Conservation (phyloP, 2,329 filamentous ascomycete species). For the Epichloe bromicola region DNA sequence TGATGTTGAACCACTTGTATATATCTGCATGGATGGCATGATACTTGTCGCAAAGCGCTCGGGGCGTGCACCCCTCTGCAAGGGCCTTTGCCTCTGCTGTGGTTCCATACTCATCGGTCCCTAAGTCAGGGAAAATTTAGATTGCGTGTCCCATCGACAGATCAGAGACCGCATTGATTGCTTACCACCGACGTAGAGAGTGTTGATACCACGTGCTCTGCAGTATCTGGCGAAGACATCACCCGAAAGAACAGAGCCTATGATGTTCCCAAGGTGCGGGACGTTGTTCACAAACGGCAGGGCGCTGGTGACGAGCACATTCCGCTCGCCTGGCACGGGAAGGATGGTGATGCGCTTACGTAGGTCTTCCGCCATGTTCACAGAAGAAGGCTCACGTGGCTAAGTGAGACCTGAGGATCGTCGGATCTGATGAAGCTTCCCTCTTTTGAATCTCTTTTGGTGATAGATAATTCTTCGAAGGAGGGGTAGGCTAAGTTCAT, state of each 20-base stretch:
- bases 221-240: constrained; percentile 23
- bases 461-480: too few species aligned
- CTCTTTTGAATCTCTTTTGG: too few species aligned
- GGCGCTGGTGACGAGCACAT: constrained; percentile 6
- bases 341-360: not conserved
- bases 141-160: too few species aligned
- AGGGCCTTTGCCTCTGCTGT: constrained; percentile 81
- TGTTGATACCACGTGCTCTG: constrained; percentile 59
- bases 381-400: too few species aligned
- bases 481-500: too few species aligned
- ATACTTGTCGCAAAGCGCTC: constrained; percentile 74
- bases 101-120: constrained; percentile 67
- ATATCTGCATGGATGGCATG: constrained; percentile 70
- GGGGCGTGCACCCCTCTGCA: constrained; percentile 61
- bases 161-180: not conserved
- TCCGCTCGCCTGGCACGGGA: constrained; percentile 1
- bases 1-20: constrained; percentile 83
- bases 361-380: too few species aligned
- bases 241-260: constrained; percentile 5
- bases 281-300: constrained; percentile 6
- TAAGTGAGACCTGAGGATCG: too few species aligned
- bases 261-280: constrained; percentile 6
- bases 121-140: not conserved
- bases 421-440: too few species aligned
- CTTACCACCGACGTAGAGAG: constrained; percentile 60